phyloP scores from a whole-genome alignment of 345 rosid genomes.

The Moricandia arvensis region DNA sequence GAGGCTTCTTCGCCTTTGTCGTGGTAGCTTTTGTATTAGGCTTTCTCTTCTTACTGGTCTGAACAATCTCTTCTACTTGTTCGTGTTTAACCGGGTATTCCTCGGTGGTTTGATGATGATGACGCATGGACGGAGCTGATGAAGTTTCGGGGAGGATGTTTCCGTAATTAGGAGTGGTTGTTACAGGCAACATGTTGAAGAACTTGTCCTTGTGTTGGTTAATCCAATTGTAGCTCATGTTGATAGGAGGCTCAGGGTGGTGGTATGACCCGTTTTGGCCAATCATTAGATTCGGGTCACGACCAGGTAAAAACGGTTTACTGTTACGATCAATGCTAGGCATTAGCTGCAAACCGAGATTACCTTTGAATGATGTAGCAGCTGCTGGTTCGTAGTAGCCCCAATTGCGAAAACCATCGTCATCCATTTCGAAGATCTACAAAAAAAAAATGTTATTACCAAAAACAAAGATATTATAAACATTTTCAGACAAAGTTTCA shows the following conservation, averaged over 20 bases:
- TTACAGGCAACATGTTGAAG: conserved; percentile 57
- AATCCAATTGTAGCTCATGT: conserved; percentile 73
- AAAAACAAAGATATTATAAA: not conserved
- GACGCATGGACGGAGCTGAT: conserved; percentile 59
- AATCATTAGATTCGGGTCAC: conserved; percentile 61
- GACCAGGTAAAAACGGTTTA: conserved; percentile 70
- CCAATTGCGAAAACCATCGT: conserved; percentile 80
- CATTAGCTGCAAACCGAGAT: conserved; percentile 82
- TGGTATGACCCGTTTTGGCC: conserved; percentile 4
- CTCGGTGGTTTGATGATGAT: conserved; percentile 40
- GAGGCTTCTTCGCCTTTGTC: conserved; percentile 65
- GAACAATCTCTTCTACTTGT: conserved; percentile 50
- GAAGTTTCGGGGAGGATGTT: conserved; percentile 55
- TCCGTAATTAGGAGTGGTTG: conserved; percentile 44
- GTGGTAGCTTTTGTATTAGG: conserved; percentile 44
- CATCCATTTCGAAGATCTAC: conserved; percentile 68
- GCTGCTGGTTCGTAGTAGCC: conserved; percentile 86
- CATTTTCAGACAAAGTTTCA: not conserved
- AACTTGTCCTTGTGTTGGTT: conserved; percentile 70
- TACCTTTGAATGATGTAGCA: conserved; percentile 54
- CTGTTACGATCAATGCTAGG: conserved; percentile 71
- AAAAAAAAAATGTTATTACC: conserved; percentile 10
- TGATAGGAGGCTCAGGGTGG: conserved; percentile 52
- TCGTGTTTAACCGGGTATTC: conserved; percentile 47
- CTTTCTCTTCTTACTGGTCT: conserved; percentile 70